Evolutionary conservation across 176 grass and related monocot genomes (phyloP).

Genomic region (Calamus simplicifolius): DNA sequence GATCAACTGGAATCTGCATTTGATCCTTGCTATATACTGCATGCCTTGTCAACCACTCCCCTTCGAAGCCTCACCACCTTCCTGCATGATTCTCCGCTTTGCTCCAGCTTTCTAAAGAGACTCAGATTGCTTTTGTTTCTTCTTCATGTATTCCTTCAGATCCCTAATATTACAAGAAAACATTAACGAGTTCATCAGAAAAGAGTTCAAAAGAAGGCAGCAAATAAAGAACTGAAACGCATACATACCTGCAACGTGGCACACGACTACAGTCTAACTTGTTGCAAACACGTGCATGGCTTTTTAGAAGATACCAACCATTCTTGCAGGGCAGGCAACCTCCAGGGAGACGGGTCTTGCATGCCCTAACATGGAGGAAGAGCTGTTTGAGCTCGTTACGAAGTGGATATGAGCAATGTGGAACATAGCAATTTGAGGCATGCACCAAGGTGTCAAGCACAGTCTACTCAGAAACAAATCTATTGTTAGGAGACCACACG

Average conservation of each 20-base stretch:
- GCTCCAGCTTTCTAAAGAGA: too few species aligned
- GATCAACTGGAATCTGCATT: too few species aligned
- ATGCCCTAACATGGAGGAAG: slow-evolving; percentile 64
- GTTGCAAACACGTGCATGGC: slow-evolving; percentile 18
- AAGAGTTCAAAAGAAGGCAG: too few species aligned
- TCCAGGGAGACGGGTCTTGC: slow-evolving; percentile 26
- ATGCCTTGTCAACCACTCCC: too few species aligned
- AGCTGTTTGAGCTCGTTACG: slow-evolving; percentile 53
- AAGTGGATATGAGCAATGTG: slow-evolving; percentile 29
- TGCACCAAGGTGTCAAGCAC: slow-evolving; percentile 56
- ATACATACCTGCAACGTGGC: slow-evolving; percentile 17
- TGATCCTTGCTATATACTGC: too few species aligned
- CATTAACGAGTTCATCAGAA: too few species aligned
- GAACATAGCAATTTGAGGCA: slow-evolving; percentile 49
- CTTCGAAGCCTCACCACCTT: too few species aligned
- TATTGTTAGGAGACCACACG: too few species aligned
- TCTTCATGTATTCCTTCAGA: too few species aligned
- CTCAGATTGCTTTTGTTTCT: too few species aligned
- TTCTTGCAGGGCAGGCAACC: slow-evolving; percentile 55
- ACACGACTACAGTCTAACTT: slow-evolving; percentile 9
- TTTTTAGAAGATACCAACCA: slow-evolving; percentile 65
- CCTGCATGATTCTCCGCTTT: too few species aligned
- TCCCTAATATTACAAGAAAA: too few species aligned
- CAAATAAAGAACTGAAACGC: neutral
- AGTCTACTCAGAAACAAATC: slow-evolving; percentile 29